Evolutionary conservation across 2,329 filamentous ascomycete genomes (phyloP), one percentile per base, ranked within the genome.

Genomic region (Biscogniauxia mediterranea): DNA sequence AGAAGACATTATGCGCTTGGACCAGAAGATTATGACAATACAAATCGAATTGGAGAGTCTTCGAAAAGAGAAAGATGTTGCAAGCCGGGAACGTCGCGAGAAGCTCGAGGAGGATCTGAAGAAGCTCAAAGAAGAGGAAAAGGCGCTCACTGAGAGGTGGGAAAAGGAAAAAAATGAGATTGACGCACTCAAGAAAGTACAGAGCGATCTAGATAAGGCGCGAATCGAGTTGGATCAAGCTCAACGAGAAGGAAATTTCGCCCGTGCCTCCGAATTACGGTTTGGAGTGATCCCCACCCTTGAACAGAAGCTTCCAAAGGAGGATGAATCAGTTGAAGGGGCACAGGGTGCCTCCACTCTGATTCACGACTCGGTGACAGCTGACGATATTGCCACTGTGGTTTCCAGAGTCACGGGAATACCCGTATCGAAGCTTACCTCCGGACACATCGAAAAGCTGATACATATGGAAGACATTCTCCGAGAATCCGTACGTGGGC

Each of bases 11-110:
- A 92, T 96, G 79, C 87, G 90, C 56, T 85, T 98, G 1, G 94
- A 98, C 70, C 91, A 96, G 64, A 92, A 93, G 71, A 97, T 98
- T 62, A 96, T 97, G 86, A 98, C 94, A 0, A 92, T 98, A 15
- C 94, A 97, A 73, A 98, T 99, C 64, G 94, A 99, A 74, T 83
- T 98, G 0, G 95, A 98, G 74, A 97, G 93, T 63, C 78, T 99
- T 51, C 86, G 94, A 56, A 98, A 98, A 71, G 95, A 99, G 75
- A 96, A 89, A 11, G 95, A 99, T 68, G 83, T 97, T 55, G 89
- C 91, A 19, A 97, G 93, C 72, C 89, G 88, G 68, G 95, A 98
- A 76, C 87, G 95, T 19, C 85, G 93, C 21, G 91, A 96, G 70
- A 94, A 94, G 71, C 84, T 98, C 0, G 89, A 98, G 73, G 81